Base-by-base conservation (phyloP, 2,329 filamentous ascomycete species). In the Penicillium sumatraense region DNA sequence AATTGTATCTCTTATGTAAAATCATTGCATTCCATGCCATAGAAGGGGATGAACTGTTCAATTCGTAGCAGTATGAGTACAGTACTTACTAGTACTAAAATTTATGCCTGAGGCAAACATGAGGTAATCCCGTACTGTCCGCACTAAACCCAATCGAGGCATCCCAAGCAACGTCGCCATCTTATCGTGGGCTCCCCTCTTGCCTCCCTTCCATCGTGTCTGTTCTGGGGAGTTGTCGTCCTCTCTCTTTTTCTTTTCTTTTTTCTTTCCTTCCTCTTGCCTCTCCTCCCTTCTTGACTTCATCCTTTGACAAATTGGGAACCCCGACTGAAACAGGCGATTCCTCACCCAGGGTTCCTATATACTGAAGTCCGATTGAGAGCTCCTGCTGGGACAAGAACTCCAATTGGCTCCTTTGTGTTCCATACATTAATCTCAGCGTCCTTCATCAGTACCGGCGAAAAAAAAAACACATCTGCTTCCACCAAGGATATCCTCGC, bases 161-260 rank as follows among this genome's bases (percentile, higher is more conserved):
- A n/a, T 33, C 36, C 35, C 42, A 46, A 58, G 49, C 51, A 51
- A 55, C 52, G 27, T 58, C 53, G 51, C 51, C 55, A 60, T 58
- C 58, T 58, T 60, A 60, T 60, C 58, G 58, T 44, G 23, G 5
- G 9, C 16, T 42, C 38, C 38, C 44, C 41, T 49, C 50, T 42
- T 51, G 51, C 49, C 46, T 54, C 45, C 50, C 44, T 53, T 54
- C 58, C 42, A 51, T 49, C 55, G 41, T 23, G 31, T 49, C n/a
- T n/a, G n/a, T 42, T 40, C 5, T 31, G 9, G 29, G 29, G 52
- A 48, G 49, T 40, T 29, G 41, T 49, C 40, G 46, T 42, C 45
- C 46, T 27, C n/a, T 33, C 14, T 36, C 5, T 42, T 48, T 8
- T 40, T 33, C 38, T 20, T 18, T 24, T 49, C 24, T 38, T 46